Base-by-base conservation (phyloP, 2,329 filamentous ascomycete species). In the Tolypocladium nubicola region DNA sequence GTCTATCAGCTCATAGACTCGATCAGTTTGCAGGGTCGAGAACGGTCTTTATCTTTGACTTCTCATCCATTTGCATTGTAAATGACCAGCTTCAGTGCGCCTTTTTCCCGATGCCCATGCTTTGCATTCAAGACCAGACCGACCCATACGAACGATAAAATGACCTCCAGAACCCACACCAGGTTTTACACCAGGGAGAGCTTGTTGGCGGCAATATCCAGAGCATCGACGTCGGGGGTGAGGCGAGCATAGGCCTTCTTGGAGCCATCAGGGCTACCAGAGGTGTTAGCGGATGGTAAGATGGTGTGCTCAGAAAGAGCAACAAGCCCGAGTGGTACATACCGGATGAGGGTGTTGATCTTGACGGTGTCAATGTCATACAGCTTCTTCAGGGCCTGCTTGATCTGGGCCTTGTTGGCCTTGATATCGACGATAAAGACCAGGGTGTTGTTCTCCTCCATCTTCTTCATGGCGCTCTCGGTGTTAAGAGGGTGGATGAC, bases 391-490 rank as follows among this genome's bases (percentile, higher is more conserved):
- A 99, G 82, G 63, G 93, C 89, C 71, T 86, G 83, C 86, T 97
- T 97, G 82, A 99, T 99, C 83, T 99, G 94, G 75, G 91, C 87
- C 90, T 99, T 99, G 87, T 99, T 99, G 77, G 93, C 87, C 88
- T 95, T 95, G 77, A 93, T 81, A 69, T 97, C 89, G 73, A 95
- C 90, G 69, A 96, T 96, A 85, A 97, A 97, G 75, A 96, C 90
- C 56, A 99, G 86, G 67, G 94, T 99, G 86, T 99, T 99, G 87
- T 99, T 92, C 88, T 99, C 94, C 85, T 99, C 94, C 70, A 99
- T 97, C 89, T 97, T 97, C 90, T 99, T 99, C 93, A 99, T 97
- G 73, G 95, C 94, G 73, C 88, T 94, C 88, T 99, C 94, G 61
- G 94, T 99, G 88, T 99, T 99, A 74, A 99, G 85, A 67, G 94